Conservation (phyloP, 257 asterid species). For the Petunia axillaris region DNA sequence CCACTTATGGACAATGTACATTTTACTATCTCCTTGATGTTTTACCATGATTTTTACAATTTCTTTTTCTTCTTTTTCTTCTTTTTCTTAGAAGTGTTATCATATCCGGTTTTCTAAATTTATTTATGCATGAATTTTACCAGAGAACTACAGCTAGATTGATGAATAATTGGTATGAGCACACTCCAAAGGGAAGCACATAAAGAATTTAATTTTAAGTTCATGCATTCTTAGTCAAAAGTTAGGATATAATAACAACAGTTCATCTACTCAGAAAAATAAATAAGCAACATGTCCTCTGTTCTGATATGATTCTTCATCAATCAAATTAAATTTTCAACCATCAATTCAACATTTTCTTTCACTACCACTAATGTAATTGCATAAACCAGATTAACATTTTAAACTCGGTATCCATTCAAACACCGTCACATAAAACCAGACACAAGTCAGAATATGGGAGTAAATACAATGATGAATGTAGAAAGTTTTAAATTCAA, state of each 20-base stretch:
- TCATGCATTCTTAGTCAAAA: not conserved
- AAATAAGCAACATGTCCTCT: not conserved
- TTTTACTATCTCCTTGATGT: not conserved
- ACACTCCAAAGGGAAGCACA: conserved; percentile 3
- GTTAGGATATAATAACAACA: not conserved
- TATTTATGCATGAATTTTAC: not conserved
- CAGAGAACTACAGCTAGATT: not conserved
- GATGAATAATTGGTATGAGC: not conserved
- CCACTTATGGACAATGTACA: not conserved
- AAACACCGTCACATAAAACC: not conserved
- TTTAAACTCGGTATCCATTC: not conserved
- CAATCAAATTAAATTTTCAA: not conserved
- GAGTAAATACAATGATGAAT: not conserved
- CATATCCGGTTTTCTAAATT: not conserved
- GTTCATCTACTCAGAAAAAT: not conserved
- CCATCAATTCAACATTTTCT: not conserved
- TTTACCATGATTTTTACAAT: not conserved
- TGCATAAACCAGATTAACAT: not conserved
- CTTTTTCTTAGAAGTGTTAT: not conserved
- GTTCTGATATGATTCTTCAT: not conserved
- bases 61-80: not conserved
- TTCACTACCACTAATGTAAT: not conserved
- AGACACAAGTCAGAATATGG: not conserved
- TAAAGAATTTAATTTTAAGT: not conserved
- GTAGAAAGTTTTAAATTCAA: not conserved